These are phyloP conservation scores for Podospora pseudocomata DNA, from an alignment of 495 filamentous ascomycete genomes.

Conservation along the genomic window DNA sequence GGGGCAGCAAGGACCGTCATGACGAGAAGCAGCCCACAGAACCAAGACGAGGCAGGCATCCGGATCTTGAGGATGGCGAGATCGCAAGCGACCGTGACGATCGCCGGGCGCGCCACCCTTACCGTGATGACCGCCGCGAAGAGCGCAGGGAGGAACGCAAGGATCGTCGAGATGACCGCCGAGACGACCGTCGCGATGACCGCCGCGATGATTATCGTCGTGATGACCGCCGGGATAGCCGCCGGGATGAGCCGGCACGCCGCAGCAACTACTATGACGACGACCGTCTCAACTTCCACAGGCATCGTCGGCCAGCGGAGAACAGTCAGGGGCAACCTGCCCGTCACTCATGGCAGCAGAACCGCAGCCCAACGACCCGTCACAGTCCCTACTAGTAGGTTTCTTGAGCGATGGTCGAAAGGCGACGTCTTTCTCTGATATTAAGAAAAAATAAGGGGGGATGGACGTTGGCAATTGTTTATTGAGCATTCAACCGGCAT, in stretches of 20 bases:
- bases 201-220: conserved; percentile 27
- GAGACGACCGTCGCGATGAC: conserved; percentile 28
- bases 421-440: neutral
- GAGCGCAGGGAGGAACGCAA: conserved; percentile 31
- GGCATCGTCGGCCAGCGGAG: conserved; percentile 32
- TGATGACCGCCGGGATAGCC: conserved; percentile 21
- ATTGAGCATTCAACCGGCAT: neutral
- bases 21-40: conserved; percentile 12
- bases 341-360: conserved; percentile 34
- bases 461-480: neutral
- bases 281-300: conserved; percentile 35
- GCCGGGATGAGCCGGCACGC: conserved; percentile 33
- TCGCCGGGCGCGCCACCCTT: conserved; percentile 36
- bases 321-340: conserved; percentile 18
- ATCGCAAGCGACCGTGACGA: conserved; percentile 36
- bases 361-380: conserved; percentile 26
- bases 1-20: conserved; percentile 22
- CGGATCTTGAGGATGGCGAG: conserved; percentile 36
- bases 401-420: neutral
- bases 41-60: conserved; percentile 15
- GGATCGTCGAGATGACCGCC: conserved; percentile 30
- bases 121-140: conserved; percentile 34
- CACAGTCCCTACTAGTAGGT: conserved; percentile 1
- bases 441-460: neutral
- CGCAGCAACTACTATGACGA: conserved; percentile 34